phyloP scores from a whole-genome alignment of 257 asterid species.

The Schizonepeta tenuifolia region DNA sequence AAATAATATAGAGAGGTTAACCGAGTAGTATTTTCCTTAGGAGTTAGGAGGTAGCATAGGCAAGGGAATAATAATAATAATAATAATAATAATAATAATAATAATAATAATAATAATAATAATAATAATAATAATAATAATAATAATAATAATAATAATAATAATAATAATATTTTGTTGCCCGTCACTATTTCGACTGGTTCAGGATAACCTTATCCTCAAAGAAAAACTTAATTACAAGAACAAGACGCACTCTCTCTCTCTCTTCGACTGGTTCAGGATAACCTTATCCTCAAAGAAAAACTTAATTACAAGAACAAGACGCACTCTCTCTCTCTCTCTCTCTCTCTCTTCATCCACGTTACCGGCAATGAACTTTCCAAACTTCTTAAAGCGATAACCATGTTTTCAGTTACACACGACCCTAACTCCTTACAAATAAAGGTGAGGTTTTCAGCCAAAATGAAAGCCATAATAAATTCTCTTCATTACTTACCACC shows the following conservation, averaged over 20 bases:
- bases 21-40: too few species aligned
- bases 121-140: too few species aligned
- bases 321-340: neutral
- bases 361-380: neutral
- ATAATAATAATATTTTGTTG: too few species aligned
- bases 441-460: neutral
- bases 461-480: constrained; percentile 52
- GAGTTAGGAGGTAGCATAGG: too few species aligned
- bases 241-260: neutral
- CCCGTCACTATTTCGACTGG: too few species aligned
- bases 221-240: constrained; percentile 11
- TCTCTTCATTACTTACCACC: constrained; percentile 37
- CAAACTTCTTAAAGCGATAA: constrained; percentile 15
- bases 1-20: too few species aligned
- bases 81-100: too few species aligned
- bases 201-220: constrained; percentile 50
- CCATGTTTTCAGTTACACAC: constrained; percentile 19
- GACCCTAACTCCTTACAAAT: constrained; percentile 8
- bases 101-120: too few species aligned
- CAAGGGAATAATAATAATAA: too few species aligned
- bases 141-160: too few species aligned
- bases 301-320: neutral
- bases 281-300: constrained; percentile 49
- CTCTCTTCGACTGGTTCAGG: neutral
- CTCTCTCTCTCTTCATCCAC: neutral